A percentile compares a stretch with the other conserved stretches of the same genome.
These are phyloP conservation scores for Seminavis robusta DNA, from an alignment of 108 stramenopile genomes.

Conservation along the genomic window DNA sequence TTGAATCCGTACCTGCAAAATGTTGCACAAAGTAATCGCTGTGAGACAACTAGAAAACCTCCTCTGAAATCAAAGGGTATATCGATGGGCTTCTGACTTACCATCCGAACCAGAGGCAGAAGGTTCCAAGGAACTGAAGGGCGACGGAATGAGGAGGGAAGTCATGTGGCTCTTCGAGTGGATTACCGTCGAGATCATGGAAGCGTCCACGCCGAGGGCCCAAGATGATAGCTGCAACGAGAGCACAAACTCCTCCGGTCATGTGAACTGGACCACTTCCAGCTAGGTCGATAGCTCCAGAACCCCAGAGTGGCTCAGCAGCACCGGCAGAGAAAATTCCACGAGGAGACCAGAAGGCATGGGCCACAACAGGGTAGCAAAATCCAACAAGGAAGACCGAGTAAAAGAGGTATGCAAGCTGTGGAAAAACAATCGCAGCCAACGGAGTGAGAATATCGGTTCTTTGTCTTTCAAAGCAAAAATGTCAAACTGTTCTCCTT, in stretches of 20 bases:
- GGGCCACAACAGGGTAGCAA: conserved; percentile 89
- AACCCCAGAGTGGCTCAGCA: conserved; percentile 47
- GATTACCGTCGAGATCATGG: conserved; percentile 51
- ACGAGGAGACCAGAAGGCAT: conserved; percentile 64
- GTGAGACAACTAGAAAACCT: conserved; percentile 48
- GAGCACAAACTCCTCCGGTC: conserved; percentile 63
- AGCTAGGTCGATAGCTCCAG: conserved; percentile 76
- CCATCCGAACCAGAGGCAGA: conserved; percentile 85
- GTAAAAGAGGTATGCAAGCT: conserved; percentile 87
- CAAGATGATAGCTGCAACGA: conserved; percentile 56
- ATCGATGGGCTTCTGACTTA: conserved; percentile 14
- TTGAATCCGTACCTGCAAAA: conserved; percentile 74
- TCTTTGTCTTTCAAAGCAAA: conserved; percentile 61
- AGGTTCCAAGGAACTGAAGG: conserved; percentile 72
- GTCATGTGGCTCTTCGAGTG: conserved; percentile 32
- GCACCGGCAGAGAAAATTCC: conserved; percentile 75
- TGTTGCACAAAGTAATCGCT: conserved; percentile 64
- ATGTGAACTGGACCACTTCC: conserved; percentile 71
- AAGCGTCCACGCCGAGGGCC: conserved; percentile 67
- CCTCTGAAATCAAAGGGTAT: neutral
- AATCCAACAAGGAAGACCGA: conserved; percentile 71
- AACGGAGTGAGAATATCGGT: conserved; percentile 76
- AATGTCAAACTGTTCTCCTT: conserved; percentile 52
- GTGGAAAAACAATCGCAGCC: conserved; percentile 77
- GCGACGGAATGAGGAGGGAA: conserved; percentile 58